A percentile compares a stretch with the other conserved stretches of the same genome.
phyloP scores from a whole-genome alignment of 2,329 filamentous ascomycete species.

The Didymosphaeria variabile region DNA sequence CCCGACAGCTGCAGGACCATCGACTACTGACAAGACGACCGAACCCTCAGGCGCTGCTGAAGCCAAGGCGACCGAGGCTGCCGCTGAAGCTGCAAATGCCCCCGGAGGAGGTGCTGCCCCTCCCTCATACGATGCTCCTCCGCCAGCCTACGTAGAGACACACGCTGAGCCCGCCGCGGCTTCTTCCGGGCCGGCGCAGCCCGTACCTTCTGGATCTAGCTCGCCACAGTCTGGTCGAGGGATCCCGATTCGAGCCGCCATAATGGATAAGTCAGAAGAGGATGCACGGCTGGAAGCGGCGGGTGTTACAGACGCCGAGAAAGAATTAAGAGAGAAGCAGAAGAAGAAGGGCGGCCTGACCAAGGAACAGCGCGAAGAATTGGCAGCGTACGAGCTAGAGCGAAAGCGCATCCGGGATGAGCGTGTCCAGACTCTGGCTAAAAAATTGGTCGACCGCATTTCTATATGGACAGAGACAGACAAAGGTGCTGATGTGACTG shows the following conservation, averaged over 20 bases:
- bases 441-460: slow-evolving; percentile 88
- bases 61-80: slow-evolving; percentile 52
- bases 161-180: slow-evolving; percentile 39
- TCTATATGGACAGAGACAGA: slow-evolving; percentile 98
- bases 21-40: slow-evolving; percentile 23
- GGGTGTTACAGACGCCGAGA: slow-evolving; percentile 75
- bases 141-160: slow-evolving; percentile 58
- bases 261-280: slow-evolving; percentile 89
- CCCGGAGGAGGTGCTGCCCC: slow-evolving; percentile 42
- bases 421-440: slow-evolving; percentile 82
- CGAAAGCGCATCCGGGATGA: slow-evolving; percentile 85
- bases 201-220: slow-evolving; percentile 54
- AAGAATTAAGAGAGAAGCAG: slow-evolving; percentile 78
- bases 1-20: slow-evolving; percentile 18
- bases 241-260: slow-evolving; percentile 81
- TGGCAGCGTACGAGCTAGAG: slow-evolving; percentile 88
- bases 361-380: slow-evolving; percentile 92
- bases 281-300: slow-evolving; percentile 71
- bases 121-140: slow-evolving; percentile 51
- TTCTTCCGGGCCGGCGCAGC: slow-evolving; percentile 28
- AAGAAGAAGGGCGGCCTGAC: slow-evolving; percentile 88
- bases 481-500: slow-evolving; percentile 83
- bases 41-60: slow-evolving; percentile 49
- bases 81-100: slow-evolving; percentile 52
- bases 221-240: slow-evolving; percentile 60